A percentile compares a stretch with the other conserved stretches of the same genome.
phyloP scores from a whole-genome alignment of 2,329 filamentous ascomycete genomes.

The Chrysosporium queenslandicum region DNA sequence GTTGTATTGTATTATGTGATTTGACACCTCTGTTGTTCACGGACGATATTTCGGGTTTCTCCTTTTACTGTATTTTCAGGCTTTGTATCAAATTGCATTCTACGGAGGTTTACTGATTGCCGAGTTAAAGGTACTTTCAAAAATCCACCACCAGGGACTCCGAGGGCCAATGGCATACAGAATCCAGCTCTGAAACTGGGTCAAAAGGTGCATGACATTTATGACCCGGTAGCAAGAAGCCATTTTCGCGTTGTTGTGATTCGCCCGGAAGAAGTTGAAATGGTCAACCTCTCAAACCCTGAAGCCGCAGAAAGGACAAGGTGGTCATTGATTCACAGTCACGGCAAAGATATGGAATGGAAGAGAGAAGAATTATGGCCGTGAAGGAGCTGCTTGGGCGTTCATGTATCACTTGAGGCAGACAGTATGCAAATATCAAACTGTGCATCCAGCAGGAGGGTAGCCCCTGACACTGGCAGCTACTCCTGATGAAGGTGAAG shows the following conservation, averaged over 20 bases:
- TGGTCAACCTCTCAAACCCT: slow-evolving; percentile 59
- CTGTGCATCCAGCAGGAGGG: background rate
- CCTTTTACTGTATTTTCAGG: too few relatives aligned
- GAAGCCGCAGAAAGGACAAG: slow-evolving; percentile 53
- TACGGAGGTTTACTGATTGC: slow-evolving; percentile 1
- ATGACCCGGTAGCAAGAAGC: slow-evolving; percentile 57
- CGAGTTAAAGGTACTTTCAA: slow-evolving; percentile 51
- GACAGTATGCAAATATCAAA: background rate
- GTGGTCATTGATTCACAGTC: slow-evolving; percentile 50
- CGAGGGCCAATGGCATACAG: slow-evolving; percentile 36
- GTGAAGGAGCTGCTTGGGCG: slow-evolving; percentile 19
- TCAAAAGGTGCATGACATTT: slow-evolving; percentile 58
- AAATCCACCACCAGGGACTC: slow-evolving; percentile 57
- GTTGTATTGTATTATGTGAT: background rate
- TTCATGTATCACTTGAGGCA: background rate
- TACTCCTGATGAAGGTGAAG: too few relatives aligned
- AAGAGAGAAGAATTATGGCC: slow-evolving; percentile 60
- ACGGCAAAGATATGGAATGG: slow-evolving; percentile 45
- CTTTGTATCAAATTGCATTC: too few relatives aligned
- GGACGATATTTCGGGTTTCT: background rate
- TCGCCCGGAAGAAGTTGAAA: slow-evolving; percentile 66
- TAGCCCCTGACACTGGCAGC: too few relatives aligned
- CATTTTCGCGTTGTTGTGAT: slow-evolving; percentile 87
- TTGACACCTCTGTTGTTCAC: background rate
- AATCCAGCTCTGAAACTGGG: slow-evolving; percentile 41